Conservation (phyloP, 441 rosid species). For the Syzygium malaccense region DNA sequence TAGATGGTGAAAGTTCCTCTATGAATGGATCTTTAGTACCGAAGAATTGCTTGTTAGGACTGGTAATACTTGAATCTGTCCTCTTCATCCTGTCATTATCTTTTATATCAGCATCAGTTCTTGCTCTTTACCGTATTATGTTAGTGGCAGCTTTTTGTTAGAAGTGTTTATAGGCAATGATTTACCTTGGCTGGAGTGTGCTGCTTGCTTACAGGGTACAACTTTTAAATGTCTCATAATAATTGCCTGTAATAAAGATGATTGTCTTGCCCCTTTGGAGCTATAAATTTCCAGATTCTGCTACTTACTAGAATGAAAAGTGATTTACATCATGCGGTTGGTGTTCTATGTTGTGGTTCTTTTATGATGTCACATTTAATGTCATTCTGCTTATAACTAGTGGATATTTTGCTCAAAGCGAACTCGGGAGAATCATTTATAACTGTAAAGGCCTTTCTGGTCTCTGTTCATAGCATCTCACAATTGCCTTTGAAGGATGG, state of each 20-base stretch:
- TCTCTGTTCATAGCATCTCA: background rate
- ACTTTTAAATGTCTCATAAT: background rate
- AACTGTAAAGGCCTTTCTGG: background rate
- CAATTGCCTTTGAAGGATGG: background rate
- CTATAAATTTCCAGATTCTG: background rate
- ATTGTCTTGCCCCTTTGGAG: background rate
- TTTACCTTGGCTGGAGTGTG: background rate
- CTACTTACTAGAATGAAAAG: background rate
- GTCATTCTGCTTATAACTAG: background rate
- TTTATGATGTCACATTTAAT: background rate
- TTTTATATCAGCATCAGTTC: background rate
- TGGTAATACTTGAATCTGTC: constrained; percentile 40
- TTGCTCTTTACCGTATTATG: background rate
- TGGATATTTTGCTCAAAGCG: background rate
- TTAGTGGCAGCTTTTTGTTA: background rate
- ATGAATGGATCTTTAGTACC: constrained; percentile 27
- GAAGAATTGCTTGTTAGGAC: constrained; percentile 56
- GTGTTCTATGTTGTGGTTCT: background rate
- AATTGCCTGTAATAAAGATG: background rate
- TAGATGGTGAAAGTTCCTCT: constrained; percentile 24
- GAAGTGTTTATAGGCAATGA: background rate
- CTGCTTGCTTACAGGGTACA: background rate
- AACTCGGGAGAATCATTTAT: background rate
- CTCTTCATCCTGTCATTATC: background rate
- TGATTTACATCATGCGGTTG: background rate